A percentile compares a stretch with the other conserved stretches of the same genome.
Conservation (phyloP, 768 basidiomycete species). For the Suillus tomentosus region DNA sequence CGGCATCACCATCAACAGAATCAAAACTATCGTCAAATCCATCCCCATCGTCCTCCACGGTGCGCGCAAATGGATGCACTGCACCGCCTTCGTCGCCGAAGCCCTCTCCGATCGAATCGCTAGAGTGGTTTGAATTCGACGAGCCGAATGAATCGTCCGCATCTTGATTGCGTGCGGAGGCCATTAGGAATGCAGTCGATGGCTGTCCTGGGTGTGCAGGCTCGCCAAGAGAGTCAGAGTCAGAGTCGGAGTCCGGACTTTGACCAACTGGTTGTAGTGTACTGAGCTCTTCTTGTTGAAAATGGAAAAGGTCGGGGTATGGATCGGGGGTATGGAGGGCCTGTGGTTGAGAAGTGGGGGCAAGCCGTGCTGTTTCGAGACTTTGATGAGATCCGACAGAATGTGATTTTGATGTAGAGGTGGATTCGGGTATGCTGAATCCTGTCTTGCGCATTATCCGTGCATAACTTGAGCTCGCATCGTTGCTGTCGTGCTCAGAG, state of each 20-base stretch:
- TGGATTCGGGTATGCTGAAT: slow-evolving; percentile 40
- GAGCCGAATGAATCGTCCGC: slow-evolving; percentile 40
- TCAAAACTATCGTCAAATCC: slow-evolving; percentile 56
- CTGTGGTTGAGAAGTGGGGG: slow-evolving; percentile 9
- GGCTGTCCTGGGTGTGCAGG: slow-evolving; percentile 63
- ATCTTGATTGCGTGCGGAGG: slow-evolving; percentile 37
- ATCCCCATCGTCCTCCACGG: slow-evolving; percentile 34
- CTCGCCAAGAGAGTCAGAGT: slow-evolving; percentile 61
- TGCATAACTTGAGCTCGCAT: slow-evolving; percentile 61
- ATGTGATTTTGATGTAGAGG: slow-evolving; percentile 24
- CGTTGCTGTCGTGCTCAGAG: slow-evolving; percentile 43
- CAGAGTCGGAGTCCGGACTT: slow-evolving; percentile 47
- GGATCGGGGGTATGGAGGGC: slow-evolving; percentile 27
- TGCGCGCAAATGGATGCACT: slow-evolving; percentile 62
- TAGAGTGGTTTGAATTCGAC: slow-evolving; percentile 62
- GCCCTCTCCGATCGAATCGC: slow-evolving; percentile 52
- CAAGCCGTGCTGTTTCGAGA: slow-evolving; percentile 4
- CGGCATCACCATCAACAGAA: slow-evolving; percentile 47
- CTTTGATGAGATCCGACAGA: slow-evolving; percentile 19
- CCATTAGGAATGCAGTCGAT: slow-evolving; percentile 73
- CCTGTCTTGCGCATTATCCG: slow-evolving; percentile 70
- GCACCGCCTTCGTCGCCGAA: slow-evolving; percentile 39
- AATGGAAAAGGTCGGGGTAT: slow-evolving; percentile 26
- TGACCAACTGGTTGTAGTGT: slow-evolving; percentile 17
- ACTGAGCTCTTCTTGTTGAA: slow-evolving; percentile 28